Evolutionary conservation across 495 filamentous ascomycete species (phyloP).

Genomic region (Apodospora peruviana): DNA sequence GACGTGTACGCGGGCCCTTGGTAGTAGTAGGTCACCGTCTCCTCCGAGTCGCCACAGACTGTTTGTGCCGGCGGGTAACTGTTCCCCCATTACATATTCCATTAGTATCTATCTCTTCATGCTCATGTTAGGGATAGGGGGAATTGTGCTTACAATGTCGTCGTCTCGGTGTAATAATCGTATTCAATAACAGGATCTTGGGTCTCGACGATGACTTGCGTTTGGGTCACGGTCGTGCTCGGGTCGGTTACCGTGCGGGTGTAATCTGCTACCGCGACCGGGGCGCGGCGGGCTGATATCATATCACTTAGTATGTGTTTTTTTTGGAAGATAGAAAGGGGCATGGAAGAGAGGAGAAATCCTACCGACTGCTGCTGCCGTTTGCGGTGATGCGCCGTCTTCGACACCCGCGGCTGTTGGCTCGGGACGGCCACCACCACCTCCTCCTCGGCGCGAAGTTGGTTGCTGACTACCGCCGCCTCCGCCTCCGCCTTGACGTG

Average conservation of each 20-base stretch:
- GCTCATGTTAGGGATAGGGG: too few species aligned
- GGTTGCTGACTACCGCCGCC: too few species aligned
- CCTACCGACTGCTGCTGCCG: too few species aligned
- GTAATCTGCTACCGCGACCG: neutral
- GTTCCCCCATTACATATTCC: too few species aligned
- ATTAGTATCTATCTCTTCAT: too few species aligned
- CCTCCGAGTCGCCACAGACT: slow-evolving; percentile 19
- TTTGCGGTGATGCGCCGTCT: too few species aligned
- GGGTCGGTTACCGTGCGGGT: slow-evolving; percentile 1
- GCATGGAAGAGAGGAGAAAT: too few species aligned
- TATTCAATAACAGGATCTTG: neutral
- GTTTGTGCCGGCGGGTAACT: slow-evolving; percentile 18
- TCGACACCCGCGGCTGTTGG: too few species aligned
- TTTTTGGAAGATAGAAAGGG: too few species aligned
- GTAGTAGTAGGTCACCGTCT: slow-evolving; percentile 19
- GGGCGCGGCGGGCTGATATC: neutral
- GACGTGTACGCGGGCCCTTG: slow-evolving; percentile 19
- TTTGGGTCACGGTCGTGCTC: neutral
- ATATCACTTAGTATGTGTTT: too few species aligned
- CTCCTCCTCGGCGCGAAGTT: slow-evolving; percentile 3
- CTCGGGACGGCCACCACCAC: too few species aligned
- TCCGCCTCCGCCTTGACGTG: too few species aligned
- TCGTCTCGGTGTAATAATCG: slow-evolving; percentile 16
- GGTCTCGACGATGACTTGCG: neutral
- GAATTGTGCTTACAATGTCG: slow-evolving; percentile 17